Conservation (phyloP, 495 filamentous ascomycete genomes). For the Letharia columbiana region DNA sequence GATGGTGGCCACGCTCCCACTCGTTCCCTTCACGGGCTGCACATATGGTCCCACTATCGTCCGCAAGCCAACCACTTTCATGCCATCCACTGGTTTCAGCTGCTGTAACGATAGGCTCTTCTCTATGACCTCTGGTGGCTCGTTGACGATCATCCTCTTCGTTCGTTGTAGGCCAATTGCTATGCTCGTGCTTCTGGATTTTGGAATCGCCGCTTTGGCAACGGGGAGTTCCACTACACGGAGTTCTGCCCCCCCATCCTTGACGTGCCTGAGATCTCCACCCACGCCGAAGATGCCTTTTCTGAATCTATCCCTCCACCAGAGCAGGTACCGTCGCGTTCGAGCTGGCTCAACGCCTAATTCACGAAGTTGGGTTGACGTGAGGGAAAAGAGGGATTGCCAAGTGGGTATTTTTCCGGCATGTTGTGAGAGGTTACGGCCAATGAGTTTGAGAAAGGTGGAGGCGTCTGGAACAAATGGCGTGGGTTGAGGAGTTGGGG, state of each 20-base stretch:
- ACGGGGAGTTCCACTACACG: conserved; percentile 55
- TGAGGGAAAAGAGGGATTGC: conserved; percentile 76
- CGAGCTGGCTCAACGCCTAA: conserved; percentile 81
- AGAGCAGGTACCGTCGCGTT: conserved; percentile 69
- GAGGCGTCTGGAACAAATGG: conserved; percentile 80
- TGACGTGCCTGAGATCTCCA: conserved; percentile 64
- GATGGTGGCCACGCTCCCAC: conserved; percentile 53
- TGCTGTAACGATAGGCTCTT: conserved; percentile 35
- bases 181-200: conserved; percentile 29
- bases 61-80: conserved; percentile 55
- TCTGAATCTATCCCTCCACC: conserved; percentile 77
- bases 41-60: conserved; percentile 65
- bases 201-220: conserved; percentile 15
- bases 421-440: conserved; percentile 73
- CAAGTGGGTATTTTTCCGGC: conserved; percentile 74
- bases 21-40: conserved; percentile 51
- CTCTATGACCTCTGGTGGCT: conserved; percentile 44
- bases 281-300: conserved; percentile 67
- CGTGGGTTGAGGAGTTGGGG: conserved; percentile 57
- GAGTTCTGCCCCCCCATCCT: conserved; percentile 62
- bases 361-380: conserved; percentile 66
- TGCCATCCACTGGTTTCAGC: conserved; percentile 47
- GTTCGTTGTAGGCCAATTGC: conserved; percentile 43
- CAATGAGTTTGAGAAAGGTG: conserved; percentile 89
- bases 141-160: conserved; percentile 62